These are phyloP conservation scores for Hylodesmum podocarpum DNA, from an alignment of 306 rosid genomes.

Conservation along the genomic window DNA sequence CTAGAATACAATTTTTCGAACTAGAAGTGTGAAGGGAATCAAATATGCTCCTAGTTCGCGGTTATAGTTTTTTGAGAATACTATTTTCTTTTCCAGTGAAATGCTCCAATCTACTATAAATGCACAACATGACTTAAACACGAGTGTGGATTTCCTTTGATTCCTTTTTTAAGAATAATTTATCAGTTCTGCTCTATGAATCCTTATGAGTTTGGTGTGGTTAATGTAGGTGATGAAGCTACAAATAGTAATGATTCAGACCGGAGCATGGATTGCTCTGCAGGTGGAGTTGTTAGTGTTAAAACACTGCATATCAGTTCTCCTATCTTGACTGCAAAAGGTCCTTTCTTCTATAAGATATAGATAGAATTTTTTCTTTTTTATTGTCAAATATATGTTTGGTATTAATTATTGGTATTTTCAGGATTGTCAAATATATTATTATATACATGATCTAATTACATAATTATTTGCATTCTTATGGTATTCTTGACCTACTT, in stretches of 20 bases:
- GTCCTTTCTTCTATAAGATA: constrained; percentile 97
- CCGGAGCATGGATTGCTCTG: constrained; percentile 77
- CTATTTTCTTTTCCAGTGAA: background rate
- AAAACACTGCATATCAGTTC: constrained; percentile 91
- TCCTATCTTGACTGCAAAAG: constrained; percentile 97
- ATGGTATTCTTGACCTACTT: too few species aligned
- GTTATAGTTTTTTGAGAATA: background rate
- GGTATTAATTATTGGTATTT: too few species aligned
- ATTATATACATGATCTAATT: too few species aligned
- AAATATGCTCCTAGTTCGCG: background rate
- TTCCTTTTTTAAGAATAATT: background rate
- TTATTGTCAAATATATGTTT: background rate
- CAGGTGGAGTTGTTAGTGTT: constrained; percentile 70
- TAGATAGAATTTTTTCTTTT: constrained; percentile 26
- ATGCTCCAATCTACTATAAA: background rate
- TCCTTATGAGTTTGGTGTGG: background rate
- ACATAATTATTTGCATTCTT: too few species aligned
- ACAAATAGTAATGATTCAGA: constrained; percentile 70
- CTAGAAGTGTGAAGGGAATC: background rate
- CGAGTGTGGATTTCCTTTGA: too few species aligned
- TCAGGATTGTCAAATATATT: too few species aligned
- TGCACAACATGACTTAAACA: background rate
- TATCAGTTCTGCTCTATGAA: constrained; percentile 1
- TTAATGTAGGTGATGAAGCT: constrained; percentile 78
- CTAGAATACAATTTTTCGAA: background rate